Evolutionary conservation across 2,329 filamentous ascomycete species (phyloP).

Genomic region (Aaosphaeria pasadenensis): DNA sequence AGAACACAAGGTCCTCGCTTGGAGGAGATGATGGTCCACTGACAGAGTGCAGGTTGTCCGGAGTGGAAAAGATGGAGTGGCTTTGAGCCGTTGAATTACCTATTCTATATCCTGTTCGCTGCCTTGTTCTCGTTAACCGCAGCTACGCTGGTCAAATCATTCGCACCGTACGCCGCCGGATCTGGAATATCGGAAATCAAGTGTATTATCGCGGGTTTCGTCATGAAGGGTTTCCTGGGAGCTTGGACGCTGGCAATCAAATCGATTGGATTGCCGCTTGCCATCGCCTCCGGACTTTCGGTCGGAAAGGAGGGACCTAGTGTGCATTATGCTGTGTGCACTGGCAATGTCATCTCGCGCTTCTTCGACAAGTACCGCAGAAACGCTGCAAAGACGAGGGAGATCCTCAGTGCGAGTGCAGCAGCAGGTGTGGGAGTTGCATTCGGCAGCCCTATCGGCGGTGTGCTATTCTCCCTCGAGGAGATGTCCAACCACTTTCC

Average conservation of each 20-base stretch:
- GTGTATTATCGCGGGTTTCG: conserved; percentile 96
- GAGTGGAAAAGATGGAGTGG: conserved; percentile 90
- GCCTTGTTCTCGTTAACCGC: conserved; percentile 79
- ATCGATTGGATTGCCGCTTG: conserved; percentile 82
- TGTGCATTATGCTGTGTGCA: conserved; percentile 98
- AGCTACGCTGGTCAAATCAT: conserved; percentile 81
- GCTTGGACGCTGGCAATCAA: conserved; percentile 92
- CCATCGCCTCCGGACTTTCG: conserved; percentile 89
- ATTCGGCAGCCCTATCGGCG: conserved; percentile 95
- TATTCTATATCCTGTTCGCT: conserved; percentile 83
- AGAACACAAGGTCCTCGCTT: too few species aligned
- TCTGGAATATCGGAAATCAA: conserved; percentile 99
- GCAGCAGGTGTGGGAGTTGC: conserved; percentile 94
- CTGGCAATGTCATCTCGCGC: conserved; percentile 91
- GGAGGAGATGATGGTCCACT: not conserved
- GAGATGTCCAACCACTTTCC: conserved; percentile 98
- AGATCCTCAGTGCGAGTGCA: conserved; percentile 91
- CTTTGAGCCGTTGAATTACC: conserved; percentile 75
- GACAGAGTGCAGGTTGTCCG: conserved; percentile 61
- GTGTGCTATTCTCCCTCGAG: conserved; percentile 93
- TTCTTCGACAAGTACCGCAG: conserved; percentile 89
- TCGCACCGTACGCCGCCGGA: conserved; percentile 92
- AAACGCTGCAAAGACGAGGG: conserved; percentile 90
- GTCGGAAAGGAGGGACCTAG: conserved; percentile 97
- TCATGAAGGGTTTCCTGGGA: conserved; percentile 97